Conservation (phyloP, 768 basidiomycete species). For the Phaeotremella skinneri region DNA sequence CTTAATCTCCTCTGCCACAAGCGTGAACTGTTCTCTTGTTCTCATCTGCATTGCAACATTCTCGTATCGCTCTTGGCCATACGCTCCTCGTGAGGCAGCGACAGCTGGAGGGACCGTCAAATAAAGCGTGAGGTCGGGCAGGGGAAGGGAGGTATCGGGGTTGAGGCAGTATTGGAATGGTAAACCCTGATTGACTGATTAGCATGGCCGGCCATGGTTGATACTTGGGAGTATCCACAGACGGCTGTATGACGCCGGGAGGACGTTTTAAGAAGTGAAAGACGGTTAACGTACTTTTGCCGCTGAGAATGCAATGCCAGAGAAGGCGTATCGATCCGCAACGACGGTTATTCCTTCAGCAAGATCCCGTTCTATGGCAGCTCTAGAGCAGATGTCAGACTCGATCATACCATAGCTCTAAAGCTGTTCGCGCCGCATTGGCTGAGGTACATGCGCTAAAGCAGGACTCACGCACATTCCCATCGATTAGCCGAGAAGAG, state of each 20-base stretch:
- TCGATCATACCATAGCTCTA: no score
- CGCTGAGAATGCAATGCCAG: slow-evolving; percentile 78
- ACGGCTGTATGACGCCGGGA: no score
- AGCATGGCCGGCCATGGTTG: neutral
- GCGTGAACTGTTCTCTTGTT: slow-evolving; percentile 37
- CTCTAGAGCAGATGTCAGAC: slow-evolving; percentile 55
- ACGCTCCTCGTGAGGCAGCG: slow-evolving; percentile 70
- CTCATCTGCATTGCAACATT: slow-evolving; percentile 30
- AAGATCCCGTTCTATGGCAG: slow-evolving; percentile 64
- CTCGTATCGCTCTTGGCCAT: slow-evolving; percentile 85
- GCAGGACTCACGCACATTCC: slow-evolving; percentile 72
- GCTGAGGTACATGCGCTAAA: neutral
- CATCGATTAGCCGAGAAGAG: slow-evolving; percentile 96
- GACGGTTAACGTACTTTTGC: slow-evolving; percentile 52
- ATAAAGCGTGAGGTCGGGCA: slow-evolving; percentile 84
- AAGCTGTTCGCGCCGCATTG: no score
- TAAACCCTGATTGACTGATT: slow-evolving; percentile 54
- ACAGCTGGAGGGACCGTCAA: slow-evolving; percentile 73
- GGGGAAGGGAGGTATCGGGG: slow-evolving; percentile 82
- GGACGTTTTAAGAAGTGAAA: neutral
- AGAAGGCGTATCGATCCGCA: slow-evolving; percentile 94
- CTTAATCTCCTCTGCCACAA: slow-evolving; percentile 34
- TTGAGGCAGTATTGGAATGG: slow-evolving; percentile 78
- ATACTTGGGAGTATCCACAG: neutral
- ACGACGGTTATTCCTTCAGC: slow-evolving; percentile 68